Conservation (phyloP, 768 basidiomycete genomes). For the Auricularia sp. region DNA sequence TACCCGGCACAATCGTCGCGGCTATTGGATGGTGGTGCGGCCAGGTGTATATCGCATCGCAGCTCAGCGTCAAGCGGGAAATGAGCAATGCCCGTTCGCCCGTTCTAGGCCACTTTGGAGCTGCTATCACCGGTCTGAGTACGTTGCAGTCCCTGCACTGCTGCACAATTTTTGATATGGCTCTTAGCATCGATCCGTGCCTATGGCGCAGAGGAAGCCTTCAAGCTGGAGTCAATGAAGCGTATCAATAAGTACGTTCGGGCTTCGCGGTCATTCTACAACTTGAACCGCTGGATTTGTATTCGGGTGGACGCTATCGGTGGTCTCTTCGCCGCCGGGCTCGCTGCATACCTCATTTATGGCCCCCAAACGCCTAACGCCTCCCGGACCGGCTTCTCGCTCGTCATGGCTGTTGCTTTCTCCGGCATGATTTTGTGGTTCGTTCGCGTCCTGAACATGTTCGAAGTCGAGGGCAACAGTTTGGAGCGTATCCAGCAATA, state of each 20-base stretch:
- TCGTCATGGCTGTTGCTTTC: constrained; percentile 43
- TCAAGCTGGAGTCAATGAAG: constrained; percentile 33
- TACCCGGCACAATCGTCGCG: constrained; percentile 35
- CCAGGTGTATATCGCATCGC: constrained; percentile 43
- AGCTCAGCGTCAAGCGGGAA: constrained; percentile 46
- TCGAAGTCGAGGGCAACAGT: constrained; percentile 36
- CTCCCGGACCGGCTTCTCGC: constrained; percentile 29
- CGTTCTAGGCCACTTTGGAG: constrained; percentile 40
- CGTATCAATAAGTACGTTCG: constrained; percentile 46
- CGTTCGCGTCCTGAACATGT: constrained; percentile 33
- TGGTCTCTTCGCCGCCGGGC: constrained; percentile 39
- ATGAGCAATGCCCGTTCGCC: constrained; percentile 42
- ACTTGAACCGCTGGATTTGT: constrained; percentile 43
- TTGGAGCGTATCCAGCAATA: constrained; percentile 45
- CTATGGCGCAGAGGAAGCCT: constrained; percentile 46
- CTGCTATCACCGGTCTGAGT: constrained; percentile 49
- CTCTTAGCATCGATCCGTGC: constrained; percentile 44
- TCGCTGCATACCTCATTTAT: constrained; percentile 51
- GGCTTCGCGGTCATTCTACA: constrained; percentile 38
- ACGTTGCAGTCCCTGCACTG: neutral
- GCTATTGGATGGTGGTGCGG: constrained; percentile 36
- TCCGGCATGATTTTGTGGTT: constrained; percentile 26
- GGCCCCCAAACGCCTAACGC: constrained; percentile 29
- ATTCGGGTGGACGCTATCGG: constrained; percentile 52
- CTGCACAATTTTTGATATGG: neutral